These are phyloP conservation scores for Linderniella brevidens DNA, from an alignment of 257 asterid genomes.

Conservation along the genomic window DNA sequence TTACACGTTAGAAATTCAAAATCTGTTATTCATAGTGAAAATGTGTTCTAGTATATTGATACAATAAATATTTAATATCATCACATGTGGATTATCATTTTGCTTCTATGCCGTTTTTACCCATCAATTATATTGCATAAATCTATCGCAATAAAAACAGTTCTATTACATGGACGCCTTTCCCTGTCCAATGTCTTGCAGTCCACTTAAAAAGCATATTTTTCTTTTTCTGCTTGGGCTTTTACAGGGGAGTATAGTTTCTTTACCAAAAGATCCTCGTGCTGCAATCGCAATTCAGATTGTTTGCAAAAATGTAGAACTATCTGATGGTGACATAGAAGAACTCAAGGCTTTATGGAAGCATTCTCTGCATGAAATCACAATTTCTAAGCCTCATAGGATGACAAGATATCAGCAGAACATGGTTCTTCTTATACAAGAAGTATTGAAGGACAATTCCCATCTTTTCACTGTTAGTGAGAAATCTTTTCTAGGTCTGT, in stretches of 20 bases:
- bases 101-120: too few species aligned
- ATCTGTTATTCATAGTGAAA: too few species aligned
- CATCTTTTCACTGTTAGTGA: slow-evolving; percentile 57
- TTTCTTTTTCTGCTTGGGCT: too few species aligned
- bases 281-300: slow-evolving; percentile 61
- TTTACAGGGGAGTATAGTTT: slow-evolving; percentile 57
- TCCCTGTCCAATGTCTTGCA: too few species aligned
- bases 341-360: slow-evolving; percentile 41
- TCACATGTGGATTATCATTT: too few species aligned
- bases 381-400: slow-evolving; percentile 34
- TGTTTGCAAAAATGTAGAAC: slow-evolving; percentile 24
- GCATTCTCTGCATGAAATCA: slow-evolving; percentile 29
- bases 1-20: too few species aligned
- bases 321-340: slow-evolving; percentile 19
- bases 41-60: too few species aligned
- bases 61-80: too few species aligned
- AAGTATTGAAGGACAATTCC: slow-evolving; percentile 41
- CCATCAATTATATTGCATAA: too few species aligned
- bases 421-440: slow-evolving; percentile 49
- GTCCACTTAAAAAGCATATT: too few species aligned
- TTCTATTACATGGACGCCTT: too few species aligned
- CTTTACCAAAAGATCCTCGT: slow-evolving; percentile 42
- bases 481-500: slow-evolving; percentile 61
- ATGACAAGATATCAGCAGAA: slow-evolving; percentile 51
- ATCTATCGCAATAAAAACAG: too few species aligned